Base-by-base conservation (phyloP, 495 filamentous ascomycete species). In the Lentithecium fluviatile region DNA sequence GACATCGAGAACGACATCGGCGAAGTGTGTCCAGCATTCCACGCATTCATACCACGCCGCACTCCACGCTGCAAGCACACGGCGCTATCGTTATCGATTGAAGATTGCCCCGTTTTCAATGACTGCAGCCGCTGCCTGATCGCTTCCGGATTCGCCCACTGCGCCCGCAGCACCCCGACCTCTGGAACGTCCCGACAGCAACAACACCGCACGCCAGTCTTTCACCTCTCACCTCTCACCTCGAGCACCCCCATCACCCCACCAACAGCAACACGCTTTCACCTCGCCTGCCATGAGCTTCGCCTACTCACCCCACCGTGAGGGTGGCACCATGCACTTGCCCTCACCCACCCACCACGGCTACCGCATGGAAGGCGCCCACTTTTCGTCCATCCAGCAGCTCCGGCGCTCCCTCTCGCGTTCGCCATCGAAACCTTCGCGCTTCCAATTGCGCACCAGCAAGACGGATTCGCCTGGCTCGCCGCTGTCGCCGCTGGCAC, bases 401-500 rank as follows among this genome's bases (percentile, higher is more conserved):
- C 74, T 96, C 42, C 82, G 90, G 42, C 87, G 90, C 64, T 95
- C 91, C 20, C 77, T 96, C 46, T 95, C 90, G 25, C 80, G 89
- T 45, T 95, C 91, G 10, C 91, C 91, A 10, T 95, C 91, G 8
- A 95, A 91, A 70, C 80, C 78, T 40, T 80, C 83, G 19, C 78
- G 79, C 62, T 89, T 91, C 66, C 82, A 81, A 36, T 72, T 92
- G 24, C 75, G 84, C 43, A 77, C 81, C 25, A 75, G 80, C 17
- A 81, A 82, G 38, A 70, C 65, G 48, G 65, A 68, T 25, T 75
- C 75, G 6, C 72, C 77, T 0, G 70, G 71, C 40, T 77, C 76
- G 32, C 76, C 74, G 20, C 65, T 75, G 10, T 85, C 69, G 26
- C 69, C 69, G 19, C 60, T 68, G 8, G 62, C 62, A 4, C 54